Percentiles rank a stretch among this genome's conserved stretches.
Conservation (phyloP, 2,329 filamentous ascomycete genomes). For the Paramyrothecium sp. region DNA sequence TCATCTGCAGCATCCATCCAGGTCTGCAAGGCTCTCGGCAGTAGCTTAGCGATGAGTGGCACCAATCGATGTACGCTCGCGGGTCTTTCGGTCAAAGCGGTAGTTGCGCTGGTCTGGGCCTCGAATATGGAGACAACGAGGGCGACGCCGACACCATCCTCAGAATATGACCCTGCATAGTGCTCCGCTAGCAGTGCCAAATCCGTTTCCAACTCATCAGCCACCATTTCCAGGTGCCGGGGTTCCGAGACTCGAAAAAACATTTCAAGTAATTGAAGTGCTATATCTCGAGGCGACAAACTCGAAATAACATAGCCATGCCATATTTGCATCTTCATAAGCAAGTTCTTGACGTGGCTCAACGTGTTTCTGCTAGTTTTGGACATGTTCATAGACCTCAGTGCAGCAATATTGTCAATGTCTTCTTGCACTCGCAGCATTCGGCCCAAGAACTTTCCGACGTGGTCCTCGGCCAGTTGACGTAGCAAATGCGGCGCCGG, state of each 20-base stretch:
- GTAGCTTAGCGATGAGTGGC: conserved; percentile 25
- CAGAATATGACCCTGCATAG: conserved; percentile 13
- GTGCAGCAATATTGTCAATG: conserved; percentile 59
- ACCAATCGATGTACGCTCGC: conserved; percentile 22
- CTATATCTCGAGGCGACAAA: conserved; percentile 62
- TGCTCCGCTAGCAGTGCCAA: conserved; percentile 20
- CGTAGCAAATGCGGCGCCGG: conserved; percentile 58
- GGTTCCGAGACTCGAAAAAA: conserved; percentile 26
- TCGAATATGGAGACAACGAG: conserved; percentile 40
- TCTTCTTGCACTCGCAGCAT: conserved; percentile 55
- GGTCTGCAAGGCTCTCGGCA: conserved; percentile 22
- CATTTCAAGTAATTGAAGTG: conserved; percentile 60
- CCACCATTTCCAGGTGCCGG: conserved; percentile 22
- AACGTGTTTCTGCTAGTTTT: conserved; percentile 60
- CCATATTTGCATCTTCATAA: conserved; percentile 61
- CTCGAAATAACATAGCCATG: conserved; percentile 44
- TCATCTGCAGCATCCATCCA: conserved; percentile 26
- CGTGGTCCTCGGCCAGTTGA: conserved; percentile 53
- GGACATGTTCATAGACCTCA: conserved; percentile 68
- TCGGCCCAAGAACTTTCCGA: conserved; percentile 52
- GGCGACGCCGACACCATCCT: conserved; percentile 35
- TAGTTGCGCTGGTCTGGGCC: conserved; percentile 27
- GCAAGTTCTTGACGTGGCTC: conserved; percentile 47
- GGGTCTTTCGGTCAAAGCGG: conserved; percentile 16
- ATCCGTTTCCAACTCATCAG: conserved; percentile 24